Percentiles rank a stretch among this genome's conserved stretches.
Evolutionary conservation across 768 basidiomycete genomes (phyloP).

Genomic region (Thelephora aurantiotincta): DNA sequence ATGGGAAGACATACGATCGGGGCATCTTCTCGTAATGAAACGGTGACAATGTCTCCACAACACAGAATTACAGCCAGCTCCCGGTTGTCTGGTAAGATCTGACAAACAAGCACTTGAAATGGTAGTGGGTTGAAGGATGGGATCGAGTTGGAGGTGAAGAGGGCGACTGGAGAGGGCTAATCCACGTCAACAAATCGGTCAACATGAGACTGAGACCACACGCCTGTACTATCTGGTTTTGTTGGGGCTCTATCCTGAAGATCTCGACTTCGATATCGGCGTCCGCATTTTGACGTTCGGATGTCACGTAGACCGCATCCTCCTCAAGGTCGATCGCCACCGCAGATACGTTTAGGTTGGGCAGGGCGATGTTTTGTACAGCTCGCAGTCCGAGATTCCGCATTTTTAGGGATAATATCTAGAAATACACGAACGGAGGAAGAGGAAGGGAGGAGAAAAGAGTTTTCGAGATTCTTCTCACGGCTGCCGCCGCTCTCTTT

Average conservation of each 20-base stretch:
- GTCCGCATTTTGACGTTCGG: conserved; percentile 31
- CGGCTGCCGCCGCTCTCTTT: not conserved
- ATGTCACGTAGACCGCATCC: conserved; percentile 40
- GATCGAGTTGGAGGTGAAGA: not conserved
- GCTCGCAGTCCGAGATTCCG: conserved; percentile 4
- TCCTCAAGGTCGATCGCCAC: conserved; percentile 53
- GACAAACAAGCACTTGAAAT: conserved; percentile 46
- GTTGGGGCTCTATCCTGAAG: conserved; percentile 25
- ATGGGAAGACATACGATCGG: conserved; percentile 23
- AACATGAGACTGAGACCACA: not conserved
- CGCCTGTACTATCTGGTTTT: conserved; percentile 5
- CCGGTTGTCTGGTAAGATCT: conserved; percentile 59
- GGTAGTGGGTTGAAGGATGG: not conserved
- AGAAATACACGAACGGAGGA: not conserved
- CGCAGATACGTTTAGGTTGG: conserved; percentile 25
- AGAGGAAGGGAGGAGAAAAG: not conserved
- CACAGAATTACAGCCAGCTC: conserved; percentile 52
- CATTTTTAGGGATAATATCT: conserved; percentile 2
- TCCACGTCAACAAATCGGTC: not conserved
- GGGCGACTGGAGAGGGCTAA: not conserved
- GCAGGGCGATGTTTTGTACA: conserved; percentile 2
- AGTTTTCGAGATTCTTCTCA: not conserved
- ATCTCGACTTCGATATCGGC: conserved; percentile 43
- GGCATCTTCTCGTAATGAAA: conserved; percentile 37
- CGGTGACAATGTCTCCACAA: conserved; percentile 71